Percentiles rank a stretch among this genome's conserved stretches.
Evolutionary conservation across 2,329 filamentous ascomycete species (phyloP).

Genomic region (Parafenestella ontariensis): DNA sequence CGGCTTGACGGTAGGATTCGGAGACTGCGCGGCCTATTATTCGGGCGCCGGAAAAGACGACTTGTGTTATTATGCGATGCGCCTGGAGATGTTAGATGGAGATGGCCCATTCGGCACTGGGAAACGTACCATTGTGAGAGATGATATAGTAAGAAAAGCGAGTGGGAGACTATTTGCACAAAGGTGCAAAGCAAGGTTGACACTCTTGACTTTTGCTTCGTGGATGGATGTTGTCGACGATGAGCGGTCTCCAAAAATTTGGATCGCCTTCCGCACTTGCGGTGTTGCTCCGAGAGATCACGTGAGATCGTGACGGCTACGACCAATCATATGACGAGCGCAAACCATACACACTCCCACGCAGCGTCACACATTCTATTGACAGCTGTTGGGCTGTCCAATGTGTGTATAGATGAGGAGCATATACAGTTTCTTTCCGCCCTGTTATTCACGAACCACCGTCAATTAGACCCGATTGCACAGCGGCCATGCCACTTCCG

Average conservation of each 20-base stretch:
- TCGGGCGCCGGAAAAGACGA: conserved; percentile 87
- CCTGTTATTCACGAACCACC: not conserved
- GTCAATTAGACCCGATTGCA: not conserved
- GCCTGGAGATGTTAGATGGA: conserved; percentile 64
- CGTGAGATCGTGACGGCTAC: conserved; percentile 22
- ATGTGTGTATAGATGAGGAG: not conserved
- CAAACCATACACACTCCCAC: conserved; percentile 22
- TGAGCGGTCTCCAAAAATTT: conserved; percentile 32
- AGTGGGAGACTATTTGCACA: not conserved
- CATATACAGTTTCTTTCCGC: not conserved
- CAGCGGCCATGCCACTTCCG: conserved; percentile 8
- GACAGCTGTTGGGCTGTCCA: conserved; percentile 2
- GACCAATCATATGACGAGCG: conserved; percentile 44
- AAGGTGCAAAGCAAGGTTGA: not conserved
- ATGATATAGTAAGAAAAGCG: not conserved
- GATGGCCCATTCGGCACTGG: not conserved
- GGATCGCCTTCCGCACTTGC: conserved; percentile 39
- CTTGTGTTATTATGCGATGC: conserved; percentile 92
- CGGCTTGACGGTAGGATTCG: conserved; percentile 95
- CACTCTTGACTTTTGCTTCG: conserved; percentile 5
- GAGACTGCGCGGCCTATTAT: conserved; percentile 92
- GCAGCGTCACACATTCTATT: not conserved
- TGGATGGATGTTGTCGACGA: conserved; percentile 23
- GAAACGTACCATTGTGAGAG: conserved; percentile 36
- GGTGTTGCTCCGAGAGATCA: conserved; percentile 26